A percentile compares a stretch with the other conserved stretches of the same genome.
phyloP scores from a whole-genome alignment of 441 rosid genomes.

The Arabidopsis hybrid region DNA sequence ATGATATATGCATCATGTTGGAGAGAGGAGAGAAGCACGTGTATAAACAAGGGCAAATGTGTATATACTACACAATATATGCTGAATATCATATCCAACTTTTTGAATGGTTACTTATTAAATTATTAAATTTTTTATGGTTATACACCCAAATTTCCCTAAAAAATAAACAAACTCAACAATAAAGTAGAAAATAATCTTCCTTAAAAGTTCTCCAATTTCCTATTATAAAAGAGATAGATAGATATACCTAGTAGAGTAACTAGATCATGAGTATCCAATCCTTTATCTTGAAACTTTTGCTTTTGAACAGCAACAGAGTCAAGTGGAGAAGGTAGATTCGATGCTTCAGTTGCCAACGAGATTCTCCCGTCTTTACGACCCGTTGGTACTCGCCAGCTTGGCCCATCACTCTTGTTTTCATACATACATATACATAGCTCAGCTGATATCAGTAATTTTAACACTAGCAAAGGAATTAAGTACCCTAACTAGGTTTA shows the following conservation, averaged over 20 bases:
- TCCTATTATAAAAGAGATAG: background rate
- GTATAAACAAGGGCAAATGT: no score
- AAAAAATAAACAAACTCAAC: background rate
- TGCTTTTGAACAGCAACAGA: constrained; percentile 64
- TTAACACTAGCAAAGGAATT: background rate
- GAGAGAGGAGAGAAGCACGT: no score
- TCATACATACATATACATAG: background rate
- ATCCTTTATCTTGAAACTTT: constrained; percentile 72
- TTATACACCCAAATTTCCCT: no score
- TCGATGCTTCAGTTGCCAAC: constrained; percentile 55
- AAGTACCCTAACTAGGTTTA: constrained; percentile 9
- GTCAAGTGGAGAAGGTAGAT: constrained; percentile 69
- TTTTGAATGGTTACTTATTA: no score
- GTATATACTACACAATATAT: no score
- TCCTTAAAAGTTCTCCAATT: background rate
- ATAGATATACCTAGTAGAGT: constrained; percentile 62
- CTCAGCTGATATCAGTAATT: background rate
- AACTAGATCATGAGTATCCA: constrained; percentile 74
- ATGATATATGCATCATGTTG: no score
- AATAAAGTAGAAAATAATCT: background rate
- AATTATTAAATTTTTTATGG: no score
- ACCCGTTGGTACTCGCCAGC: constrained; percentile 80
- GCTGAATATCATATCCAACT: no score
- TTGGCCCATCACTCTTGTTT: constrained; percentile 68
- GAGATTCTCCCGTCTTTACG: constrained; percentile 79